Evolutionary conservation across 176 grass and related monocot genomes (phyloP).

Genomic region (Oryza punctata): DNA sequence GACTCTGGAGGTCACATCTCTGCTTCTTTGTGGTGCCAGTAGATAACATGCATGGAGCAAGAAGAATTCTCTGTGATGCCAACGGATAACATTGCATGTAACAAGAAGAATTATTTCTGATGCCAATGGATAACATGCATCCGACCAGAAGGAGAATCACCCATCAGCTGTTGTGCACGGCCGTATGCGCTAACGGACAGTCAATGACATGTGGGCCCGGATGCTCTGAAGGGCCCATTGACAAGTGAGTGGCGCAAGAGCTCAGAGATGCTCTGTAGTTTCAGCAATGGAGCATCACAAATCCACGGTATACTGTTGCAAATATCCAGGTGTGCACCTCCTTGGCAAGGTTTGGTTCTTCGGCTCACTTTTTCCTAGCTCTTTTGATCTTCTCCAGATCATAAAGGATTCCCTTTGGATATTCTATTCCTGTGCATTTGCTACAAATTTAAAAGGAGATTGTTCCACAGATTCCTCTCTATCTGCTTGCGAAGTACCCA

Average conservation of each 20-base stretch:
- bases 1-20: conserved; percentile 9
- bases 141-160: neutral
- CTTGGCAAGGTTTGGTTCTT: conserved; percentile 16
- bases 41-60: conserved; percentile 42
- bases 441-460: neutral
- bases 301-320: neutral
- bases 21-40: neutral
- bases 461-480: conserved; percentile 33
- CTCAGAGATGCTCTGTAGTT: neutral
- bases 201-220: neutral
- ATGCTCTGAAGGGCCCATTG: conserved; percentile 5
- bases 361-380: neutral
- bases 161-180: neutral
- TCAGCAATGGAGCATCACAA: neutral
- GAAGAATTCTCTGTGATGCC: neutral
- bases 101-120: neutral
- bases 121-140: conserved; percentile 40
- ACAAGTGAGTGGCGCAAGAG: conserved; percentile 14
- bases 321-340: conserved; percentile 26
- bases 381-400: neutral
- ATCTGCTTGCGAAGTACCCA: conserved; percentile 29
- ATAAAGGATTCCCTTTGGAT: conserved; percentile 22
- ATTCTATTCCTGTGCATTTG: neutral
- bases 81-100: conserved; percentile 43
- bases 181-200: neutral